A percentile compares a stretch with the other conserved stretches of the same genome.
phyloP scores from a whole-genome alignment of 305 asterid species.

The Fraxinus xanthoxyloides region DNA sequence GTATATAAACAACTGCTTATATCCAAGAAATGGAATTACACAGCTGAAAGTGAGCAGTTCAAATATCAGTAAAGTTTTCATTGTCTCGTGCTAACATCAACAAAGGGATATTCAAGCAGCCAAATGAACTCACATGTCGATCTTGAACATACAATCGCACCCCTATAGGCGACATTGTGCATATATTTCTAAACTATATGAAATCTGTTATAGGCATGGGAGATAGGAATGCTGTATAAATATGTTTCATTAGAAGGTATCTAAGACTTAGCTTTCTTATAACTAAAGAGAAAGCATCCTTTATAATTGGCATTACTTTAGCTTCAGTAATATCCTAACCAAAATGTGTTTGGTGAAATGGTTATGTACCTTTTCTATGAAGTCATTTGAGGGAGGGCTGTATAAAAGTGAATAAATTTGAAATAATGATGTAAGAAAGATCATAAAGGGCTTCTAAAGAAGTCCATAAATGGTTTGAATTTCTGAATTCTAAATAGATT shows the following conservation, averaged over 20 bases:
- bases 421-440: neutral
- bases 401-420: neutral
- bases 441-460: neutral
- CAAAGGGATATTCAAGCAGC: neutral
- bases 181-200: slow-evolving; percentile 16
- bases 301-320: slow-evolving; percentile 30
- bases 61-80: neutral
- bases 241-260: neutral
- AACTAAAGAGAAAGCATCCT: slow-evolving; percentile 36
- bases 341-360: slow-evolving; percentile 31
- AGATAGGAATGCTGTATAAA: neutral
- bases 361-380: slow-evolving; percentile 31
- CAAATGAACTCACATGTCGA: slow-evolving; percentile 45
- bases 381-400: neutral
- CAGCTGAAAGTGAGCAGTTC: neutral
- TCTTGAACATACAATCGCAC: slow-evolving; percentile 59
- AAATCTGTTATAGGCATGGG: slow-evolving; percentile 4
- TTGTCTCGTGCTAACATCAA: neutral
- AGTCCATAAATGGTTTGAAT: slow-evolving; percentile 2
- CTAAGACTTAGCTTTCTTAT: slow-evolving; percentile 34
- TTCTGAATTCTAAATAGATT: slow-evolving; percentile 1
- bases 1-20: neutral
- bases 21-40: neutral
- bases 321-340: slow-evolving; percentile 33
- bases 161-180: slow-evolving; percentile 58